Evolutionary conservation across 2,329 filamentous ascomycete genomes (phyloP).

Genomic region (Hymenoscyphus linearis): DNA sequence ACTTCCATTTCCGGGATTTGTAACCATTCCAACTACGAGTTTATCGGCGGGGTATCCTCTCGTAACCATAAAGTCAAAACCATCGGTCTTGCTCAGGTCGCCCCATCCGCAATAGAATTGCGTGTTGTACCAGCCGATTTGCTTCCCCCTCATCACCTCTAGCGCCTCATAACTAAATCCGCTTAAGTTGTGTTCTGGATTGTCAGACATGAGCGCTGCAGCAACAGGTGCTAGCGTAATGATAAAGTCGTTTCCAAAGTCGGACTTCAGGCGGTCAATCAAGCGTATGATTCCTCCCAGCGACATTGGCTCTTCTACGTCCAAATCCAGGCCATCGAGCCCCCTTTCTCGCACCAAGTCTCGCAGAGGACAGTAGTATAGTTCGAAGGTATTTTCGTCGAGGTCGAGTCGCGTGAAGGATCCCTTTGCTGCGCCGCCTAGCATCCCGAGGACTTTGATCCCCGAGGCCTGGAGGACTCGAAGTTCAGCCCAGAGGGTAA

Average conservation of each 20-base stretch:
- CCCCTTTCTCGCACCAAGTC: slow-evolving; percentile 55
- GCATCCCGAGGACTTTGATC: slow-evolving; percentile 78
- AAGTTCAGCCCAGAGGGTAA: slow-evolving; percentile 74
- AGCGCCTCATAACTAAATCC: slow-evolving; percentile 77
- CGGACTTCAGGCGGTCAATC: slow-evolving; percentile 60
- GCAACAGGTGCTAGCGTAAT: slow-evolving; percentile 81
- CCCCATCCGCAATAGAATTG: slow-evolving; percentile 90
- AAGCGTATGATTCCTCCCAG: slow-evolving; percentile 60
- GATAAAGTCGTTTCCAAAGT: slow-evolving; percentile 67
- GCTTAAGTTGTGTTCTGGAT: slow-evolving; percentile 61
- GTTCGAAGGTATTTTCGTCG: slow-evolving; percentile 59
- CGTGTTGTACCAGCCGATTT: slow-evolving; percentile 81
- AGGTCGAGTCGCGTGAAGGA: slow-evolving; percentile 58
- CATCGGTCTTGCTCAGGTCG: slow-evolving; percentile 35
- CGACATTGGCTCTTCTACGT: slow-evolving; percentile 73
- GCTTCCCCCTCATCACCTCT: slow-evolving; percentile 58
- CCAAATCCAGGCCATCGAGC: slow-evolving; percentile 69
- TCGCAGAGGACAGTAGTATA: slow-evolving; percentile 65
- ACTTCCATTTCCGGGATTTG: slow-evolving; percentile 68
- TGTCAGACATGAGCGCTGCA: slow-evolving; percentile 56
- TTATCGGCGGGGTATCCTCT: slow-evolving; percentile 68
- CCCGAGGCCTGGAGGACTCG: slow-evolving; percentile 65
- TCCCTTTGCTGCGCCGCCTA: slow-evolving; percentile 78
- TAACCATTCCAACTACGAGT: slow-evolving; percentile 76
- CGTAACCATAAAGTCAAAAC: slow-evolving; percentile 48